A percentile compares a stretch with the other conserved stretches of the same genome.
Conservation (phyloP, 306 rosid species). For the Rosa lucieae region DNA sequence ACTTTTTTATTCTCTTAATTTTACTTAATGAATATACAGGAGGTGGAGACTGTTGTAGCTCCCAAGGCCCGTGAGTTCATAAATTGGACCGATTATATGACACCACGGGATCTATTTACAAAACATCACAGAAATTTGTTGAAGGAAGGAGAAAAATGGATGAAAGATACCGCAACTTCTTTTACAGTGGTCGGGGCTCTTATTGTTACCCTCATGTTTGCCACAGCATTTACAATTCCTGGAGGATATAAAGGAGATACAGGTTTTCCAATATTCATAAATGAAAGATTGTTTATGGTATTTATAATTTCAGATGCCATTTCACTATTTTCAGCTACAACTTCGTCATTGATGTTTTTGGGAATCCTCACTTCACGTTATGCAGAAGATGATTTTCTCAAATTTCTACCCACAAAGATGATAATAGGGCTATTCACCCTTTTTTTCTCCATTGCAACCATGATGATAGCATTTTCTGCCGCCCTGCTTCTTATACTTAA, state of each 20-base stretch:
- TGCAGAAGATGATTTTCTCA: too few relatives aligned
- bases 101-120: conserved; percentile 38
- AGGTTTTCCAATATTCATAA: neutral
- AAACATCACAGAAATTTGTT: conserved; percentile 24
- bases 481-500: too few relatives aligned
- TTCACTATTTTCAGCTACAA: neutral
- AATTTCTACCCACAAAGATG: too few relatives aligned
- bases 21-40: neutral
- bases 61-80: neutral
- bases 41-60: neutral
- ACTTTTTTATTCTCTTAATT: too few relatives aligned
- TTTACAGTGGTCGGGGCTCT: conserved; percentile 49
- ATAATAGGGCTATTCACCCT: too few relatives aligned
- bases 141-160: conserved; percentile 42
- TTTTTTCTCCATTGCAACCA: too few relatives aligned
- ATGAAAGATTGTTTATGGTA: neutral
- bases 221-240: conserved; percentile 44
- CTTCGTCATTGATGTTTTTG: too few relatives aligned
- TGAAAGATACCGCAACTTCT: conserved; percentile 42
- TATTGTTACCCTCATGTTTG: conserved; percentile 42
- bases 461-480: too few relatives aligned
- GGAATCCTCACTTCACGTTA: too few relatives aligned
- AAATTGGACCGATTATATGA: neutral
- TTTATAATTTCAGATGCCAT: conserved; percentile 20
- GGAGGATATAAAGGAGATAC: conserved; percentile 29